phyloP scores from a whole-genome alignment of 306 rosid species.

The Pyrus communis region DNA sequence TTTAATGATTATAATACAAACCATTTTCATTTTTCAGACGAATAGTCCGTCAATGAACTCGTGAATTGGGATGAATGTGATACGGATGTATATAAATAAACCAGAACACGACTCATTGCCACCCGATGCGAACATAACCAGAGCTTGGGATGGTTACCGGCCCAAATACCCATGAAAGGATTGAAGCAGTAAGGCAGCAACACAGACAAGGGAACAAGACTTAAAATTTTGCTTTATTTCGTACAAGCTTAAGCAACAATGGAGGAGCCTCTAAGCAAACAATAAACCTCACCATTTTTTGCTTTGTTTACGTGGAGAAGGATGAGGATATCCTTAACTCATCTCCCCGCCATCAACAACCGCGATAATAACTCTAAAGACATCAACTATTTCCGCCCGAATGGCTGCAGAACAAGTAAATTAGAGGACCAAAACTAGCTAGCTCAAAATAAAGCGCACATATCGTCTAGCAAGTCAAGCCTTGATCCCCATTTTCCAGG shows the following conservation, averaged over 20 bases:
- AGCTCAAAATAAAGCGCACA: not conserved
- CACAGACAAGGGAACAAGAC: not conserved
- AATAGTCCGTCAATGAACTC: no score
- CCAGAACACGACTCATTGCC: no score
- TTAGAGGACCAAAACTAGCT: constrained; percentile 5
- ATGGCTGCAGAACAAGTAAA: not conserved
- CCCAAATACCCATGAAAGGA: not conserved
- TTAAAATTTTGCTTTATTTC: constrained; percentile 21
- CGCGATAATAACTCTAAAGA: not conserved
- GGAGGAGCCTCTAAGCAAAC: not conserved
- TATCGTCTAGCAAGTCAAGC: constrained; percentile 8
- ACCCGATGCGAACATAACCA: no score
- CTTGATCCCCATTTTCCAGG: constrained; percentile 74
- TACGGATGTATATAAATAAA: no score
- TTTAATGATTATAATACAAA: no score
- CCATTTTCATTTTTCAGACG: no score
- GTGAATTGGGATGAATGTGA: no score
- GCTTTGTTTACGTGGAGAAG: constrained; percentile 31
- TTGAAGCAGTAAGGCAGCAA: not conserved
- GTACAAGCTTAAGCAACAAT: constrained; percentile 9
- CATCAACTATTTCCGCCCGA: not conserved
- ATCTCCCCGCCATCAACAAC: constrained; percentile 35
- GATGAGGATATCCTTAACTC: constrained; percentile 40
- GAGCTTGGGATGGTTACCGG: no score
- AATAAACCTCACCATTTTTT: constrained; percentile 11